Evolutionary conservation across 2,329 filamentous ascomycete species (phyloP).

Genomic region (Exutisphaerella laricina): DNA sequence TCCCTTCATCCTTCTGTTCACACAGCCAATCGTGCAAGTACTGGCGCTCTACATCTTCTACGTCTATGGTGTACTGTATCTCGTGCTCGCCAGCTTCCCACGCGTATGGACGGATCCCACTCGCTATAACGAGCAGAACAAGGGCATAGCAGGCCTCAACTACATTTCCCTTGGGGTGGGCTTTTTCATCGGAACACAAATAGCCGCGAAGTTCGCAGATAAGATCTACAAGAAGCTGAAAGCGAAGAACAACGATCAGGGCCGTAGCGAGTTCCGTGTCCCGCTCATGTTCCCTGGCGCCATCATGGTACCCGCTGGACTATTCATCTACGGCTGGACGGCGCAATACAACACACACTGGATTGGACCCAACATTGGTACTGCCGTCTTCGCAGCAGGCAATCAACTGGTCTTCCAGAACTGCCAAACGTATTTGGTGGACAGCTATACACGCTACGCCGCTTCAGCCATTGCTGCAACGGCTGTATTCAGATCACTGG

Average conservation of each 20-base stretch:
- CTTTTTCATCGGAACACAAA: slow-evolving; percentile 50
- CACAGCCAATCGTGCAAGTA: slow-evolving; percentile 35
- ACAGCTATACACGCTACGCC: slow-evolving; percentile 46
- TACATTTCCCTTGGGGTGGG: slow-evolving; percentile 54
- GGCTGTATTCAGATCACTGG: slow-evolving; percentile 51
- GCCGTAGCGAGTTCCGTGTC: slow-evolving; percentile 41
- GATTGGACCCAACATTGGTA: slow-evolving; percentile 57
- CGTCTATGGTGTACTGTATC: slow-evolving; percentile 37
- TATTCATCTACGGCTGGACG: slow-evolving; percentile 57
- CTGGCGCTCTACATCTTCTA: slow-evolving; percentile 36
- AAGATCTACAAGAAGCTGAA: slow-evolving; percentile 35
- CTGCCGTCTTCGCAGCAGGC: slow-evolving; percentile 50
- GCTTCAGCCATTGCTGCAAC: slow-evolving; percentile 50
- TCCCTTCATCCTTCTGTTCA: slow-evolving; percentile 34
- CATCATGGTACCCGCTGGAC: slow-evolving; percentile 49
- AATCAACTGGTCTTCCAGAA: slow-evolving; percentile 55
- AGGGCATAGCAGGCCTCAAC: slow-evolving; percentile 34
- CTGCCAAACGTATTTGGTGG: slow-evolving; percentile 58
- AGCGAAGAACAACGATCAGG: slow-evolving; percentile 35
- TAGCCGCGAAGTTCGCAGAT: slow-evolving; percentile 35
- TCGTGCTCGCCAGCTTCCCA: slow-evolving; percentile 35
- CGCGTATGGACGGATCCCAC: slow-evolving; percentile 29
- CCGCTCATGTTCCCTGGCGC: slow-evolving; percentile 53
- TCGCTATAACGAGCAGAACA: slow-evolving; percentile 15
- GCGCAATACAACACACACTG: slow-evolving; percentile 50